Conservation (phyloP, 2,329 filamentous ascomycete genomes). For the Aspergillus felis region DNA sequence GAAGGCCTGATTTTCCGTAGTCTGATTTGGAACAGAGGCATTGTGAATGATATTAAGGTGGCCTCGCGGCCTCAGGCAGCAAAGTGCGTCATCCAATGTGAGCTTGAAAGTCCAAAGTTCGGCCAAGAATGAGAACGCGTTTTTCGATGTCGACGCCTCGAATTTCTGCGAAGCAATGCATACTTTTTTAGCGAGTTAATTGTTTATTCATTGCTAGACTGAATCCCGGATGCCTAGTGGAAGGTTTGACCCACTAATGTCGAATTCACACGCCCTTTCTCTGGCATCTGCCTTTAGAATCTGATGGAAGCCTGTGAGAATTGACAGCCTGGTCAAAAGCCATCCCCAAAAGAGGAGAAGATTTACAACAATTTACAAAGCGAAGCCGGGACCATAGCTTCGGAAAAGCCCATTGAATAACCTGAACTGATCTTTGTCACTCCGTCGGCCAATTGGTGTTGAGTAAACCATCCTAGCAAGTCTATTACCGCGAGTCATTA, state of each 20-base stretch:
- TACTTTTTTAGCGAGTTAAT: neutral
- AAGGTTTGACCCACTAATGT: neutral
- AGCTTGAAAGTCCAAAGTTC: neutral
- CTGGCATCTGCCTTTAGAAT: constrained; percentile 28
- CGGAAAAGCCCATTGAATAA: neutral
- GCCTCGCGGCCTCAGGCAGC: neutral
- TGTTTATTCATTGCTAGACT: neutral
- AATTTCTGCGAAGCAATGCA: neutral
- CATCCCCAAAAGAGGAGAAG: constrained; percentile 10
- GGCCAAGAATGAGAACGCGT: neutral
- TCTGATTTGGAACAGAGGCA: neutral
- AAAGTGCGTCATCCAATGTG: neutral
- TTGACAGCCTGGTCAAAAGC: neutral
- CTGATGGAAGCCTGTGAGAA: constrained; percentile 27
- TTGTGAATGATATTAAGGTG: neutral
- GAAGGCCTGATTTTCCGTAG: neutral
- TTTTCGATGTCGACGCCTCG: neutral
- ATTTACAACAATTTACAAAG: constrained; percentile 12
- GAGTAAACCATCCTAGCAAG: neutral
- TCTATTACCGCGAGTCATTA: neutral
- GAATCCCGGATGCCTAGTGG: neutral
- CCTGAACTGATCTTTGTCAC: neutral
- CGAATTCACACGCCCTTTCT: constrained; percentile 20
- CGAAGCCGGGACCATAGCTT: constrained; percentile 4
- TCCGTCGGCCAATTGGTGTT: neutral